Conservation (phyloP, 2,329 filamentous ascomycete species). For the Pseudocercospora macadamiae region DNA sequence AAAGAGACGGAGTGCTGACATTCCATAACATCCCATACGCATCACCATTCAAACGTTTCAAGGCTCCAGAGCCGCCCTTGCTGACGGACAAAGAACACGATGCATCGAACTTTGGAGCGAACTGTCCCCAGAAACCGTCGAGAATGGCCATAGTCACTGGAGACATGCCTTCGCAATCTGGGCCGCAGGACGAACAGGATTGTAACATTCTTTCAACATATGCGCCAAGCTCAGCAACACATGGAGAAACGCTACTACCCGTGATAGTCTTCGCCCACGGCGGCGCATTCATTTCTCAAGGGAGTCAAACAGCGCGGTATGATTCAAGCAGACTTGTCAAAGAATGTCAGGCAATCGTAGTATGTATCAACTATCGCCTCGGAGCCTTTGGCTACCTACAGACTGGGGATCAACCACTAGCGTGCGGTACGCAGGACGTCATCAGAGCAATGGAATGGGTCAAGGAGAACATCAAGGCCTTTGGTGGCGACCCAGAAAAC, state of each 20-base stretch:
- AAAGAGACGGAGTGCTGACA: not conserved
- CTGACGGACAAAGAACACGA: not conserved
- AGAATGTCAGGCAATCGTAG: not conserved
- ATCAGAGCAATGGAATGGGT: conserved; percentile 7
- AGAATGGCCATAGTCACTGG: not conserved
- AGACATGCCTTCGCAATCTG: not conserved
- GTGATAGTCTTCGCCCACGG: conserved; percentile 1
- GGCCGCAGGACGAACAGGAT: not conserved
- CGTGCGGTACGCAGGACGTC: conserved; percentile 4
- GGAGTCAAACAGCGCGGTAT: not conserved
- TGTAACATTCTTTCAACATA: not conserved
- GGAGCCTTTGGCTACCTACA: conserved; percentile 1
- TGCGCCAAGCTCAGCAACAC: not conserved
- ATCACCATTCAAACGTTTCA: not conserved
- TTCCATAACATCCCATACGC: not conserved
- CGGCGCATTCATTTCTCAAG: not conserved
- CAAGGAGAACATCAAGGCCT: conserved; percentile 1
- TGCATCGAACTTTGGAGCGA: not conserved
- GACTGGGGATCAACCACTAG: not conserved
- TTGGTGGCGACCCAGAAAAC: conserved; percentile 6
- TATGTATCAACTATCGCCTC: conserved; percentile 6
- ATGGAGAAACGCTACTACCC: not conserved
- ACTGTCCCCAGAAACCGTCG: not conserved
- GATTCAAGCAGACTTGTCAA: not conserved
- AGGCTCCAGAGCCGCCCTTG: not conserved